phyloP scores from a whole-genome alignment of 345 rosid species.

The Syzygium grande region DNA sequence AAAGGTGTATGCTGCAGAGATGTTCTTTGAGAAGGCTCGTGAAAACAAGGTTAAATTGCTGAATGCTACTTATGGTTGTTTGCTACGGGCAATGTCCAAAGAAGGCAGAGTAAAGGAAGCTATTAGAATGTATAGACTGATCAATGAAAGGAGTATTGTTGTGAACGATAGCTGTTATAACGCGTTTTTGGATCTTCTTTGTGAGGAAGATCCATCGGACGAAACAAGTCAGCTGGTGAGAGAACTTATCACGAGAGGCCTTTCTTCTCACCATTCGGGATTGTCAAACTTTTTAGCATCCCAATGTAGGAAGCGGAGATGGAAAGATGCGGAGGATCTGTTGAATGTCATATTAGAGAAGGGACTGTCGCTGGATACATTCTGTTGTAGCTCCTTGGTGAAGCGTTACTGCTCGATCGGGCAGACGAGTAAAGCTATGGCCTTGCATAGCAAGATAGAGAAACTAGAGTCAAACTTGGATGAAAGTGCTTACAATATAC shows the following conservation, averaged over 20 bases:
- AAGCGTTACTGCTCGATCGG: constrained; percentile 39
- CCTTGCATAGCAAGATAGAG: constrained; percentile 35
- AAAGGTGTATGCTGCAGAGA: constrained; percentile 41
- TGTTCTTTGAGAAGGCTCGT: constrained; percentile 43
- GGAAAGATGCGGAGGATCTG: constrained; percentile 50
- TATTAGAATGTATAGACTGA: constrained; percentile 19
- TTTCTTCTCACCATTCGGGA: constrained; percentile 21
- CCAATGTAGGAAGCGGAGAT: constrained; percentile 32
- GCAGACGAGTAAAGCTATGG: constrained; percentile 42
- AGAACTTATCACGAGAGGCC: constrained; percentile 41
- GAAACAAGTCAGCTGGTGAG: constrained; percentile 28
- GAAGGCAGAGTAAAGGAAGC: constrained; percentile 48
- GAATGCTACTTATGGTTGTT: constrained; percentile 38
- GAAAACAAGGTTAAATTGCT: constrained; percentile 18
- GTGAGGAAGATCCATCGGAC: constrained; percentile 22
- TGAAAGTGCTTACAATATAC: constrained; percentile 31
- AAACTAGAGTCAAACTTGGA: constrained; percentile 41
- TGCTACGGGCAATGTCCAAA: constrained; percentile 38
- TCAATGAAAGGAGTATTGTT: constrained; percentile 15
- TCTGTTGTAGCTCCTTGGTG: constrained; percentile 34
- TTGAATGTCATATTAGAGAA: constrained; percentile 38
- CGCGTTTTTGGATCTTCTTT: constrained; percentile 42
- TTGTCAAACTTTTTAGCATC: constrained; percentile 36
- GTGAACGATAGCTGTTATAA: constrained; percentile 30
- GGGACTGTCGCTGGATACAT: constrained; percentile 36